A percentile compares a stretch with the other conserved stretches of the same genome.
These are phyloP conservation scores for peach (Prunus persica) DNA, from an alignment of 306 rosid genomes.

Conservation along the genomic window DNA sequence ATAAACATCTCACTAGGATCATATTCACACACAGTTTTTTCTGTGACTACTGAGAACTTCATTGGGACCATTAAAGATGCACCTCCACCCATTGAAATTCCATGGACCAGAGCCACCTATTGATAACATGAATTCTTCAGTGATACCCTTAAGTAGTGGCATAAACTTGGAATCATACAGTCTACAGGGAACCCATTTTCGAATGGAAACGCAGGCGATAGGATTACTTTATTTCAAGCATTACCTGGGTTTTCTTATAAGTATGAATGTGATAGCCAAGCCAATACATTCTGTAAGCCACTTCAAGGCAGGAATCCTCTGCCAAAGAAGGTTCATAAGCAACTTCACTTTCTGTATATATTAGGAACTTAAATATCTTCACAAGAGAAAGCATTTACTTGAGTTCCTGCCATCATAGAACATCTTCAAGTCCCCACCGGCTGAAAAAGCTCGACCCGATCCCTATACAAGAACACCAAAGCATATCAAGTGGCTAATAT, in stretches of 20 bases:
- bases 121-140: slow-evolving; percentile 13
- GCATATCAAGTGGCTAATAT: background rate
- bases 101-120: slow-evolving; percentile 86
- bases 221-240: background rate
- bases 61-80: slow-evolving; percentile 84
- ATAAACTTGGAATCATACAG: background rate
- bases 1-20: slow-evolving; percentile 17
- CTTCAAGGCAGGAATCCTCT: slow-evolving; percentile 89
- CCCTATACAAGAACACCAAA: slow-evolving; percentile 47
- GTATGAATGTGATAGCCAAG: slow-evolving; percentile 84
- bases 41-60: slow-evolving; percentile 88
- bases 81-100: slow-evolving; percentile 98
- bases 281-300: slow-evolving; percentile 90
- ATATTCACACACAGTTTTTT: slow-evolving; percentile 68
- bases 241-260: slow-evolving; percentile 86
- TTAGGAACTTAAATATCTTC: background rate
- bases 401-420: slow-evolving; percentile 71
- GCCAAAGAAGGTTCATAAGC: slow-evolving; percentile 30
- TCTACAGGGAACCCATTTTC: too few relatives aligned
- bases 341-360: background rate
- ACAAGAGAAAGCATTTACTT: slow-evolving; percentile 37
- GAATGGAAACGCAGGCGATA: too few relatives aligned
- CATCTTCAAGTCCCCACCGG: slow-evolving; percentile 93
- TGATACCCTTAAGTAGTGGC: slow-evolving; percentile 7
- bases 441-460: slow-evolving; percentile 85